Percentiles rank a stretch among this genome's conserved stretches.
Conservation (phyloP, 805 yeast species). For the Wickerhamiella kurtzmanii region DNA sequence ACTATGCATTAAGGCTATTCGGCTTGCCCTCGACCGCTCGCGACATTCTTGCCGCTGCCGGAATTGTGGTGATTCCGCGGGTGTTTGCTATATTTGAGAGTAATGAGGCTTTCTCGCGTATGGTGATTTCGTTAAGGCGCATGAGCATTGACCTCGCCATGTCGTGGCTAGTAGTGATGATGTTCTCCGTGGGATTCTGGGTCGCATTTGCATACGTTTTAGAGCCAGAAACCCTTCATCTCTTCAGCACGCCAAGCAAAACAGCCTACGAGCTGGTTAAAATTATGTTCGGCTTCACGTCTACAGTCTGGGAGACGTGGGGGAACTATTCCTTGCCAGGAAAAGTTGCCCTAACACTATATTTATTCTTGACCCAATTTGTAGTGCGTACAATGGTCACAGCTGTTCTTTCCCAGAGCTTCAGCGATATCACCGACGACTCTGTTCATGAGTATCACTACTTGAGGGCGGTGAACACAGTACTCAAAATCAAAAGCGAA, state of each 20-base stretch:
- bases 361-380: constrained; percentile 41
- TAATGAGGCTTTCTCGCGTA: constrained; percentile 38
- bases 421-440: constrained; percentile 24
- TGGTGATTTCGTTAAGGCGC: constrained; percentile 36
- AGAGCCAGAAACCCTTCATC: background rate
- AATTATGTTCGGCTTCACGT: constrained; percentile 45
- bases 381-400: constrained; percentile 42
- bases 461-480: constrained; percentile 27
- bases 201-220: constrained; percentile 33
- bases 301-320: constrained; percentile 49
- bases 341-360: constrained; percentile 35
- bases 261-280: constrained; percentile 41
- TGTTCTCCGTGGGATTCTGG: constrained; percentile 42
- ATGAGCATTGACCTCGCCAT: constrained; percentile 41
- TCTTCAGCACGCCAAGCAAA: constrained; percentile 24
- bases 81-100: constrained; percentile 38
- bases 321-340: constrained; percentile 35
- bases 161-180: constrained; percentile 35
- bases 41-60: constrained; percentile 29
- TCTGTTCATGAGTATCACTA: constrained; percentile 30
- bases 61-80: constrained; percentile 37
- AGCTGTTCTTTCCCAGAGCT: constrained; percentile 34
- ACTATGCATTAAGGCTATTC: constrained; percentile 16
- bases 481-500: constrained; percentile 27
- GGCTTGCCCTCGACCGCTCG: constrained; percentile 10